Base-by-base conservation (phyloP, 2,329 filamentous ascomycete genomes). In the Knoxdaviesia capensis region DNA sequence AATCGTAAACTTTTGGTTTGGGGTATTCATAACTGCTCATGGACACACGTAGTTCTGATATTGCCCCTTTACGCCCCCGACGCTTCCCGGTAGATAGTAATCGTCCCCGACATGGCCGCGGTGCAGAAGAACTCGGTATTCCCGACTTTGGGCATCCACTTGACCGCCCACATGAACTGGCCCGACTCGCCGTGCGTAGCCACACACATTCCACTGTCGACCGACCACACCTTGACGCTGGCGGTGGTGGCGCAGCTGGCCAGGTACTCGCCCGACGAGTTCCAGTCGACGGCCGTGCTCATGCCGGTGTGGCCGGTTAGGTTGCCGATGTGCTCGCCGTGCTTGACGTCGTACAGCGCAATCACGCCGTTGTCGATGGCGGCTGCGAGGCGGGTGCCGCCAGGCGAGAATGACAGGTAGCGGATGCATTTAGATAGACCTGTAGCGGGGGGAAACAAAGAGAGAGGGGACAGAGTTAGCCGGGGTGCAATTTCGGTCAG, bases 211-310 rank as follows among this genome's bases (percentile, higher is more conserved):
- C 76, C 72, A 33, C 77, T 73, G 52, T 94, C 86, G 45, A 94
- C 73, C 31, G 84, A 88, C 90, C 90, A 98, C 31, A 96, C 82
- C 60, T 94, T 94, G 46, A 82, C 84, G 59, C 93, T 94, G 34
- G 90, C 88, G 54, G 96, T 87, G 57, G 92, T 85, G 1, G 81
- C 77, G 39, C 85, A 84, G 53, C 81, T 92, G 3, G 96, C 67
- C 8, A 98, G 64, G 57, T 83, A 94, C 60, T 96, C 88, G 39
- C 90, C 90, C 5, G 82, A 92, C 53, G 83, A 74, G 56, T 80
- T 96, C 85, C 88, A 98, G 56, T 94, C 85, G 37, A 96, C 65
- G 32, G 80, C 80, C 46, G 88, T 81, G 49, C 98, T 77, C 90
- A 88, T 98, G 5, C 83, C 80, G 1, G 74, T 70, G 56, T 88